Evolutionary conservation across 768 basidiomycete species (phyloP).

Genomic region (Hypsizygus marmoreus): DNA sequence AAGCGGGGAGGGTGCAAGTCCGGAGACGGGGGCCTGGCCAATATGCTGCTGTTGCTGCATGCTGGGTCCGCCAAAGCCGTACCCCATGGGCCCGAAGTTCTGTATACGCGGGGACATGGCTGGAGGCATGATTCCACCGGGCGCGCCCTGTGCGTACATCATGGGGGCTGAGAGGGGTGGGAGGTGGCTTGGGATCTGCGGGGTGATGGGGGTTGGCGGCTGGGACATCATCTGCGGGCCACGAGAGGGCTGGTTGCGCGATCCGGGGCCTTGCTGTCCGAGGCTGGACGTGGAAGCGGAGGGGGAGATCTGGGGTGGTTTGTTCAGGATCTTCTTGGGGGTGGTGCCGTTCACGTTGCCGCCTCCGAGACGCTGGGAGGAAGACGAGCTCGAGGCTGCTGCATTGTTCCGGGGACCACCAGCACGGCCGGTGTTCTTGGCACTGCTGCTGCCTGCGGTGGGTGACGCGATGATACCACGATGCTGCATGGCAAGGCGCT

Average conservation of each 20-base stretch:
- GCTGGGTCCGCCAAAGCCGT: constrained; percentile 49
- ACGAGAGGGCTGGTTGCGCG: constrained; percentile 27
- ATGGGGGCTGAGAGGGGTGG: constrained; percentile 42
- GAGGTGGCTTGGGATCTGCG: constrained; percentile 46
- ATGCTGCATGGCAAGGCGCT: constrained; percentile 35
- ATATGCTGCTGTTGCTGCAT: constrained; percentile 36
- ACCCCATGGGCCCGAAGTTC: constrained; percentile 51
- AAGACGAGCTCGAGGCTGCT: constrained; percentile 45
- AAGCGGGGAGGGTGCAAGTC: constrained; percentile 54
- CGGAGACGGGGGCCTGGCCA: constrained; percentile 31
- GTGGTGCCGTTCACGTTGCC: constrained; percentile 47
- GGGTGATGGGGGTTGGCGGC: constrained; percentile 51
- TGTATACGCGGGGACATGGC: constrained; percentile 59
- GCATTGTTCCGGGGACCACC: constrained; percentile 51
- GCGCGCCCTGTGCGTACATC: constrained; percentile 45
- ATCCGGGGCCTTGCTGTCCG: constrained; percentile 29
- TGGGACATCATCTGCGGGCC: constrained; percentile 43
- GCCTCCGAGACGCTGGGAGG: constrained; percentile 34
- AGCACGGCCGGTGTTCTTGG: constrained; percentile 45
- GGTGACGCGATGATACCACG: constrained; percentile 43
- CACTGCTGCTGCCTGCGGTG: constrained; percentile 21
- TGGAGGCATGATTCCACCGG: constrained; percentile 46
- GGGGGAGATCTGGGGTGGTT: constrained; percentile 34
- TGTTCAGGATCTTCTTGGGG: constrained; percentile 66
- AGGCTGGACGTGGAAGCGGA: constrained; percentile 31